phyloP scores from a whole-genome alignment of 352 stramenopile genomes.

The Pythium pectinolyticum region DNA sequence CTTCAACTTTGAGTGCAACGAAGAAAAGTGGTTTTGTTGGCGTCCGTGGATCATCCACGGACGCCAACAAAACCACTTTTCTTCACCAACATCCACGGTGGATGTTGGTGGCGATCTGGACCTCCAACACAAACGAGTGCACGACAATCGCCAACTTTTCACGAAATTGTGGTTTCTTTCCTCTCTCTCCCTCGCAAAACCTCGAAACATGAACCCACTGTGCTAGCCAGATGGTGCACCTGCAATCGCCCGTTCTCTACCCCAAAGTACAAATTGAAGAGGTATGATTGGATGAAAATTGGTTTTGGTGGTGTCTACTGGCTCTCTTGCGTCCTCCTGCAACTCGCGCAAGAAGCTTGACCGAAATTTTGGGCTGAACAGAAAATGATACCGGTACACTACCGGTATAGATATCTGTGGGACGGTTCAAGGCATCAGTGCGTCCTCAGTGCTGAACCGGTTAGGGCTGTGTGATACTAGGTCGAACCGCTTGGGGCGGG shows the following conservation, averaged over 20 bases:
- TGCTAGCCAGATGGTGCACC: neutral
- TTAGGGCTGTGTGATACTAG: no score
- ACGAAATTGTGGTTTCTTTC: neutral
- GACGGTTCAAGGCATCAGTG: no score
- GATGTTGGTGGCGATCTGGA: constrained; percentile 1
- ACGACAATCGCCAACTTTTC: neutral
- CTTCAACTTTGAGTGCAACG: constrained; percentile 1
- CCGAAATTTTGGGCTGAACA: constrained; percentile 14
- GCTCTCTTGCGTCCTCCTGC: constrained; percentile 15
- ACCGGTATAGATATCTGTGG: no score
- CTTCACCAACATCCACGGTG: constrained; percentile 11
- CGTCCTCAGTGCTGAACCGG: no score
- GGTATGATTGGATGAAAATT: constrained; percentile 20
- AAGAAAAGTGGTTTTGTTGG: constrained; percentile 21
- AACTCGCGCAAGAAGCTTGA: constrained; percentile 4
- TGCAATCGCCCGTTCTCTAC: constrained; percentile 16
- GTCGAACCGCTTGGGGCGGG: constrained; percentile 8
- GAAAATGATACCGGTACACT: neutral
- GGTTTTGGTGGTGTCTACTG: constrained; percentile 22
- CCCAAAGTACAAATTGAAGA: neutral
- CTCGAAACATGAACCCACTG: neutral
- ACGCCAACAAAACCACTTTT: constrained; percentile 19
- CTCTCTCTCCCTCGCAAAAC: constrained; percentile 4
- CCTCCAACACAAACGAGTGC: constrained; percentile 4
- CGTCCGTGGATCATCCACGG: no score